These are phyloP conservation scores for Marasmius tenuissimus DNA, from an alignment of 1,284 basidiomycete genomes.

Conservation along the genomic window DNA sequence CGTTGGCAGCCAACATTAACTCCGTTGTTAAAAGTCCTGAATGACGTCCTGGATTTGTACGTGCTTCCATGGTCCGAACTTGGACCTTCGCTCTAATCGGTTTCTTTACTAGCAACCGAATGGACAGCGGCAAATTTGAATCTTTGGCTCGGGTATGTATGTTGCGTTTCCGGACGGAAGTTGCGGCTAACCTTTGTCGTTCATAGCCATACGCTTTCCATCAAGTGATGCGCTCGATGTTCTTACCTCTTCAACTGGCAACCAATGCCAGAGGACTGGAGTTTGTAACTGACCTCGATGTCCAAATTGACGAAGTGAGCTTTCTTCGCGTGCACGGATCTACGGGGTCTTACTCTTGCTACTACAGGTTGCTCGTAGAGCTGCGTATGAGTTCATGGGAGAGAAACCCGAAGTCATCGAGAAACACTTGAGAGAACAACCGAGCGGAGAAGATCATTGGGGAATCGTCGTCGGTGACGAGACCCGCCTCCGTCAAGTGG, in stretches of 20 bases:
- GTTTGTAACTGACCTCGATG: conserved; percentile 61
- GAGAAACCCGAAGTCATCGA: conserved; percentile 30
- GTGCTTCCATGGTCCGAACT: conserved; percentile 20
- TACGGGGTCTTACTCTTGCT: not conserved
- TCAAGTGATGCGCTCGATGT: conserved; percentile 66
- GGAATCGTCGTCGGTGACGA: conserved; percentile 66
- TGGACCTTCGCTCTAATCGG: not conserved
- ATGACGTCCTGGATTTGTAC: conserved; percentile 85
- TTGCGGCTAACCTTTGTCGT: not conserved
- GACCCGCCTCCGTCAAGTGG: conserved; percentile 67
- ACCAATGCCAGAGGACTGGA: conserved; percentile 60
- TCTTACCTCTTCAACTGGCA: conserved; percentile 65
- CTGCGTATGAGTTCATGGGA: conserved; percentile 44
- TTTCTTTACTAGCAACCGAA: conserved; percentile 48
- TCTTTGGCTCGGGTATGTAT: conserved; percentile 54
- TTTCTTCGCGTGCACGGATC: not conserved
- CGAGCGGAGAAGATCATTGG: conserved; percentile 32
- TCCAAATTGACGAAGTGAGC: conserved; percentile 53
- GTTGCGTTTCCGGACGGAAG: not conserved
- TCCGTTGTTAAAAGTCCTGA: conserved; percentile 61
- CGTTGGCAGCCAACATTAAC: conserved; percentile 44
- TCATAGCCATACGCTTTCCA: conserved; percentile 68
- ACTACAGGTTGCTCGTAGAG: conserved; percentile 36
- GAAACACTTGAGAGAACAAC: conserved; percentile 25
- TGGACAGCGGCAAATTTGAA: conserved; percentile 82